Percentiles rank a stretch among this genome's conserved stretches.
Conservation (phyloP, 257 asterid species). For the Eustoma russellianum region DNA sequence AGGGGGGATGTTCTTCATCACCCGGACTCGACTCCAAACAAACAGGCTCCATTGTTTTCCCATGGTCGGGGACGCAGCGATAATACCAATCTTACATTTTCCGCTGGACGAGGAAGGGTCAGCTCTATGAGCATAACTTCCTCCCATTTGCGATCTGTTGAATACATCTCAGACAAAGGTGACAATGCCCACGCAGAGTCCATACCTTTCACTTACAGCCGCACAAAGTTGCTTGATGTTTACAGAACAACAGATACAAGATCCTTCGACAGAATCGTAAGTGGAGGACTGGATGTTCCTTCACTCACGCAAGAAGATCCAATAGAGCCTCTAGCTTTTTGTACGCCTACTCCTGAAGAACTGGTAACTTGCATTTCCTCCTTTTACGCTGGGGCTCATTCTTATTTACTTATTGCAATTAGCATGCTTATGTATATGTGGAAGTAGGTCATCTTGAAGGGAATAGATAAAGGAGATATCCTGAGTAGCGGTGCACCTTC, state of each 20-base stretch:
- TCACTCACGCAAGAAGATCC: slow-evolving; percentile 72
- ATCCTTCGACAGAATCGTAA: slow-evolving; percentile 29
- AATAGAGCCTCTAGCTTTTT: slow-evolving; percentile 66
- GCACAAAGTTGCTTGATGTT: slow-evolving; percentile 65
- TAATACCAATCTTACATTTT: slow-evolving; percentile 32
- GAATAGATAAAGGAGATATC: slow-evolving; percentile 85
- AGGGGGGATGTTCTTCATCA: slow-evolving; percentile 59
- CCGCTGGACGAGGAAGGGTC: slow-evolving; percentile 62
- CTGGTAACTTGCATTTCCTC: slow-evolving; percentile 35
- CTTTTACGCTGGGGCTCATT: slow-evolving; percentile 1
- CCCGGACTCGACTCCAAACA: slow-evolving; percentile 43
- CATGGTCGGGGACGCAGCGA: slow-evolving; percentile 87
- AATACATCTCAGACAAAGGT: slow-evolving; percentile 41
- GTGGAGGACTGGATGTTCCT: slow-evolving; percentile 48
- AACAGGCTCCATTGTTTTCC: slow-evolving; percentile 44
- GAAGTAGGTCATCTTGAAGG: slow-evolving; percentile 66
- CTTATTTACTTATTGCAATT: not conserved
- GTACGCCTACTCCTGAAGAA: slow-evolving; percentile 63
- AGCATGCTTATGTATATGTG: slow-evolving; percentile 10
- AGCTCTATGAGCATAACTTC: slow-evolving; percentile 29
- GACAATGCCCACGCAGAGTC: slow-evolving; percentile 39
- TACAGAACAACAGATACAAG: slow-evolving; percentile 51
- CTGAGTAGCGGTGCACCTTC: slow-evolving; percentile 80
- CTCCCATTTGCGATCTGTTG: slow-evolving; percentile 32
- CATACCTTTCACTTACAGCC: slow-evolving; percentile 38